These are phyloP conservation scores for Vachellia collinsii DNA, from an alignment of 306 rosid genomes.

Conservation along the genomic window DNA sequence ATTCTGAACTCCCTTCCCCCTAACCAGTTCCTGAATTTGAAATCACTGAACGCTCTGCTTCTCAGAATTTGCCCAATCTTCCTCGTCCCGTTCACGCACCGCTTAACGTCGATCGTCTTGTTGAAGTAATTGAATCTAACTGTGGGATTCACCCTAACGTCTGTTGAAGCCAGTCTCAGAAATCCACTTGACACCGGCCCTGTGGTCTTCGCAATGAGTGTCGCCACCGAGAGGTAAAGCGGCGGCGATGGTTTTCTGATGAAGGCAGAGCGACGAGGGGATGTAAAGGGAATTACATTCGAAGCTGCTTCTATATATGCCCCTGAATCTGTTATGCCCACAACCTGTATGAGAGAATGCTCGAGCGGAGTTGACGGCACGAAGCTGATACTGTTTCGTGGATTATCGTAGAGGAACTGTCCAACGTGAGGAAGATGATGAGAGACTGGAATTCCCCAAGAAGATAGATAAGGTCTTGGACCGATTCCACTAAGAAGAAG, in stretches of 20 bases:
- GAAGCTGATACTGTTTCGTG: constrained; percentile 76
- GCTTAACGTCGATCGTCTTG: constrained; percentile 35
- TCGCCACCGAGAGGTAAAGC: constrained; percentile 69
- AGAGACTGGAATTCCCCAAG: constrained; percentile 77
- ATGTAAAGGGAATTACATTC: background rate
- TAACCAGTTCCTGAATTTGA: constrained; percentile 39
- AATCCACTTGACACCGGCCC: constrained; percentile 73
- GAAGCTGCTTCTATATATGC: constrained; percentile 16
- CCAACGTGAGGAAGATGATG: constrained; percentile 81
- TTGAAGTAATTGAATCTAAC: constrained; percentile 84
- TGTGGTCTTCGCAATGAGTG: constrained; percentile 70
- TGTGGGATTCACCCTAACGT: constrained; percentile 62
- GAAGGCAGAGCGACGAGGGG: constrained; percentile 43
- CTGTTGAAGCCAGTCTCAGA: constrained; percentile 63
- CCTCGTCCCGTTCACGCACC: constrained; percentile 66
- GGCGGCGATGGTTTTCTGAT: constrained; percentile 55
- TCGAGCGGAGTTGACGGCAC: constrained; percentile 51
- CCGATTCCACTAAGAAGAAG: constrained; percentile 86
- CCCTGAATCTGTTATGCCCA: constrained; percentile 6
- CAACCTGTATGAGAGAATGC: constrained; percentile 17
- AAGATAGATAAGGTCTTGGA: constrained; percentile 68
- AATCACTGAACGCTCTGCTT: constrained; percentile 52
- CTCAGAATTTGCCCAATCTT: constrained; percentile 50
- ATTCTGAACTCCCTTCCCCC: constrained; percentile 38
- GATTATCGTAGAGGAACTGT: constrained; percentile 79